Percentiles rank a stretch among this genome's conserved stretches.
These are phyloP conservation scores for Candida dajiaensis DNA, from an alignment of 805 yeast species.

Conservation along the genomic window DNA sequence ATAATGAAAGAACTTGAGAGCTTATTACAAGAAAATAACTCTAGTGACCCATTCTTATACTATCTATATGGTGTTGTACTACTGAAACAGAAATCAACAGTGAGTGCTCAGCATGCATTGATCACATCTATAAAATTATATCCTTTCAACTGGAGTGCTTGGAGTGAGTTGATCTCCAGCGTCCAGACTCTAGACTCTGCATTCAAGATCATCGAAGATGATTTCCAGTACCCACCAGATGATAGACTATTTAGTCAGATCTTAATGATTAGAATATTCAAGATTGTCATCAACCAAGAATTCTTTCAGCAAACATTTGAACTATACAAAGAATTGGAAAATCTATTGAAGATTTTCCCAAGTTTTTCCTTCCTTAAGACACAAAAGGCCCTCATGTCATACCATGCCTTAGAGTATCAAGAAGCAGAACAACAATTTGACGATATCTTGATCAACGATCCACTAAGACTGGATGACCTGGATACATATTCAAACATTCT, in stretches of 20 bases:
- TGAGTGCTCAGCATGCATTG: slow-evolving; percentile 55
- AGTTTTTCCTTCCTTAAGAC: slow-evolving; percentile 65
- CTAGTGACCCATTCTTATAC: slow-evolving; percentile 51
- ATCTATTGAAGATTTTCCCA: slow-evolving; percentile 56
- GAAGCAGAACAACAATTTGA: slow-evolving; percentile 80
- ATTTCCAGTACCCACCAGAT: slow-evolving; percentile 11
- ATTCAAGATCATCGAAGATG: slow-evolving; percentile 12
- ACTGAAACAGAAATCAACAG: slow-evolving; percentile 53
- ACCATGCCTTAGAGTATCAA: slow-evolving; percentile 79
- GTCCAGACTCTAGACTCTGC: slow-evolving; percentile 61
- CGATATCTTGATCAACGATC: slow-evolving; percentile 64
- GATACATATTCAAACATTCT: slow-evolving; percentile 93
- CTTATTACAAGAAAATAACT: slow-evolving; percentile 17
- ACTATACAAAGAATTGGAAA: slow-evolving; percentile 44
- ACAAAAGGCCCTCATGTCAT: slow-evolving; percentile 77
- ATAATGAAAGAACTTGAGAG: slow-evolving; percentile 42
- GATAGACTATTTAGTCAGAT: slow-evolving; percentile 3
- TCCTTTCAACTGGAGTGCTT: slow-evolving; percentile 91
- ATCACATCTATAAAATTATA: slow-evolving; percentile 56
- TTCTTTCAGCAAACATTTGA: slow-evolving; percentile 63
- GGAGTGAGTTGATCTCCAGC: slow-evolving; percentile 73
- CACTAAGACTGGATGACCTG: slow-evolving; percentile 82
- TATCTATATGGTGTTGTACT: slow-evolving; percentile 69
- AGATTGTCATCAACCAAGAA: slow-evolving; percentile 46
- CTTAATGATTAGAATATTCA: slow-evolving; percentile 14